These are phyloP conservation scores for Tricholoma saponaceum DNA, from an alignment of 768 basidiomycete genomes.

Conservation along the genomic window DNA sequence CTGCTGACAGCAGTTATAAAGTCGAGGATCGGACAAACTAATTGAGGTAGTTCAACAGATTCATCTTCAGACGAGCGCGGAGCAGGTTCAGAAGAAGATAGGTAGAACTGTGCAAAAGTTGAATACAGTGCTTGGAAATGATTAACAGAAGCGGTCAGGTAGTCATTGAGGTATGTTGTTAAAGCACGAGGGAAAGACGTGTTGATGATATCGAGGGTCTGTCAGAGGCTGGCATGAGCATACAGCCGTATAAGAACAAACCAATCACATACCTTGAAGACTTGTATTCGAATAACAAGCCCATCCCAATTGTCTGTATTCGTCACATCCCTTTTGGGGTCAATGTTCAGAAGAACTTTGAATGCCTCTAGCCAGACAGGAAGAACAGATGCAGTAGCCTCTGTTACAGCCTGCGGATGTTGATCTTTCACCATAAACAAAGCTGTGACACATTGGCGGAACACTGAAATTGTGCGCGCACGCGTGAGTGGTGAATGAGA, in stretches of 20 bases:
- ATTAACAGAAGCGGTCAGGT: conserved; percentile 52
- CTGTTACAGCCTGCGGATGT: conserved; percentile 81
- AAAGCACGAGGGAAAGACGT: conserved; percentile 79
- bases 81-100: conserved; percentile 48
- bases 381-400: conserved; percentile 74
- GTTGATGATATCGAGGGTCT: conserved; percentile 80
- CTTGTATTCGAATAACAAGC: conserved; percentile 72
- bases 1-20: conserved; percentile 67
- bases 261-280: conserved; percentile 69
- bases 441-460: conserved; percentile 84
- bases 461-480: conserved; percentile 81
- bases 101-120: conserved; percentile 58
- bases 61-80: conserved; percentile 76
- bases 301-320: conserved; percentile 73
- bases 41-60: conserved; percentile 66
- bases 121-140: conserved; percentile 60
- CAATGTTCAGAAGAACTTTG: conserved; percentile 63
- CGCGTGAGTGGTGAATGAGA: conserved; percentile 78
- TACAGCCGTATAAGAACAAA: neutral
- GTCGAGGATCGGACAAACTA: conserved; percentile 78
- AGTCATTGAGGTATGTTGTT: conserved; percentile 54
- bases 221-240: conserved; percentile 2
- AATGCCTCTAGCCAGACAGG: conserved; percentile 94
- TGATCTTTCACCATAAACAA: conserved; percentile 95
- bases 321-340: conserved; percentile 59